Evolutionary conservation across 1,284 basidiomycete species (phyloP).

Genomic region (Pseudozyma tsukubaensis): DNA sequence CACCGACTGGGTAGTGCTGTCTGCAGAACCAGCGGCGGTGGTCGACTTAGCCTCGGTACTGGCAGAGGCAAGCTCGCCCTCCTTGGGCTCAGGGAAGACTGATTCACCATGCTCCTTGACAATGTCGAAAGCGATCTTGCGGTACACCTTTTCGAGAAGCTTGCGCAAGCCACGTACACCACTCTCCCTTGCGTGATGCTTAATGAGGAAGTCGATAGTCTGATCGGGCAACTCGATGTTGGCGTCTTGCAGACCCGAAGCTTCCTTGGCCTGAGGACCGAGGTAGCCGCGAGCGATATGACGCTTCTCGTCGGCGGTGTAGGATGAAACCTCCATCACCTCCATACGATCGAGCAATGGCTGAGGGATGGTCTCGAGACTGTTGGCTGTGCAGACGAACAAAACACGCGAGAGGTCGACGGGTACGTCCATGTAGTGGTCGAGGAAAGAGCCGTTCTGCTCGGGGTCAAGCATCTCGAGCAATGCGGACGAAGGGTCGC

Average conservation of each 20-base stretch:
- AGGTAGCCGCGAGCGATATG: conserved; percentile 92
- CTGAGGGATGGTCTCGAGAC: conserved; percentile 92
- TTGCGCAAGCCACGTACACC: conserved; percentile 72
- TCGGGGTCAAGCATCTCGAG: conserved; percentile 98
- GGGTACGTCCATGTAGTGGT: conserved; percentile 98
- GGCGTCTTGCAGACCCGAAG: conserved; percentile 77
- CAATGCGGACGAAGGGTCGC: conserved; percentile 92
- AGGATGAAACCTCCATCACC: conserved; percentile 86
- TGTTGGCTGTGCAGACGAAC: conserved; percentile 86
- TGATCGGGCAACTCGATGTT: conserved; percentile 64
- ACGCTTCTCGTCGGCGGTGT: conserved; percentile 95
- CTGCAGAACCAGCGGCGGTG: conserved; percentile 34
- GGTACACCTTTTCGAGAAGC: conserved; percentile 82
- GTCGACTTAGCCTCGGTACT: conserved; percentile 35
- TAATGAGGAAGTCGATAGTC: conserved; percentile 89
- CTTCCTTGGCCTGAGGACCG: conserved; percentile 92
- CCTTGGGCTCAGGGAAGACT: conserved; percentile 78
- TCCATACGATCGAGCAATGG: conserved; percentile 91
- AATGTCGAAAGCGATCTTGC: conserved; percentile 93
- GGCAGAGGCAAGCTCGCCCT: conserved; percentile 68
- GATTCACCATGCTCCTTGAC: conserved; percentile 92
- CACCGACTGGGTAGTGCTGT: conserved; percentile 67
- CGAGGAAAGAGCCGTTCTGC: conserved; percentile 94
- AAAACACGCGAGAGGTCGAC: conserved; percentile 95
- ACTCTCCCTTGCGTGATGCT: conserved; percentile 96